These are phyloP conservation scores for Helicocarpus griseus DNA, from an alignment of 2,329 filamentous ascomycete genomes.

Conservation along the genomic window DNA sequence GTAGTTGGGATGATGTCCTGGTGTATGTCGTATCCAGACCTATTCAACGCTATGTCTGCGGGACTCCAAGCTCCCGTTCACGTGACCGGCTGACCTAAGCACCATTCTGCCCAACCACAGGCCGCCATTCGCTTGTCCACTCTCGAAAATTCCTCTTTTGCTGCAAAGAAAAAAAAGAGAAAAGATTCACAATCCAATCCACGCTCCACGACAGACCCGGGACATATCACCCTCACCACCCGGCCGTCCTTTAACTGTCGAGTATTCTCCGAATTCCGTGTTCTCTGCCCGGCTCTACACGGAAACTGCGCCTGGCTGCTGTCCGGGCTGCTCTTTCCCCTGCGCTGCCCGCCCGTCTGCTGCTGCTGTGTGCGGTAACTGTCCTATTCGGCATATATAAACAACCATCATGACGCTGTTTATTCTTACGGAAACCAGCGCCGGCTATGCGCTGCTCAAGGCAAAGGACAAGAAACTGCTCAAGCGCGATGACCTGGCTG, in stretches of 20 bases:
- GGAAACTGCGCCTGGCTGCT: neutral
- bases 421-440: slow-evolving; percentile 87
- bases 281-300: neutral
- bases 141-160: slow-evolving; percentile 27
- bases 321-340: neutral
- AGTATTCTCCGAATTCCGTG: too few relatives aligned
- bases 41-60: too few relatives aligned
- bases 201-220: neutral
- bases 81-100: neutral
- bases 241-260: too few relatives aligned
- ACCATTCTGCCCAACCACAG: slow-evolving; percentile 20
- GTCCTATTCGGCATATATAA: neutral
- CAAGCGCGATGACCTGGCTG: slow-evolving; percentile 70
- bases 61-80: neutral
- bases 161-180: slow-evolving; percentile 11
- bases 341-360: too few relatives aligned
- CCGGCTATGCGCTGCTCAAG: slow-evolving; percentile 97
- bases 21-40: too few relatives aligned
- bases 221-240: neutral
- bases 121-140: slow-evolving; percentile 22
- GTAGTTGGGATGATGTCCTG: too few relatives aligned
- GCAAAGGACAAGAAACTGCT: slow-evolving; percentile 97
- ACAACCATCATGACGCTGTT: slow-evolving; percentile 66
- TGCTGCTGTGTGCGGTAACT: neutral
- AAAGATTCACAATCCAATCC: slow-evolving; percentile 4